Percentiles rank a stretch among this genome's conserved stretches.
Conservation (phyloP, 1,139 yeast genomes). For the Blastobotrys arbuscula region DNA sequence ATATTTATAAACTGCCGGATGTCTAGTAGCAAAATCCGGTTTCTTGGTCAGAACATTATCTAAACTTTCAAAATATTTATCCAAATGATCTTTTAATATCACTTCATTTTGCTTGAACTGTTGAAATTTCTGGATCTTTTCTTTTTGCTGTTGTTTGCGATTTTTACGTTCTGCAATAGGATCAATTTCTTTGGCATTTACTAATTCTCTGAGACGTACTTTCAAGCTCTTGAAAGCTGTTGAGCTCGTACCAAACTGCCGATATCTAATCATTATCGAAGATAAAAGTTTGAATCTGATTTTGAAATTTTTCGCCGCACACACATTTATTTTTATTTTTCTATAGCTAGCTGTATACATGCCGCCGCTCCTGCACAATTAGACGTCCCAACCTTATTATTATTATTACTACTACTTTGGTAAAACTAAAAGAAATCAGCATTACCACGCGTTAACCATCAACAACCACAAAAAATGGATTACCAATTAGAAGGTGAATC, state of each 20-base stretch:
- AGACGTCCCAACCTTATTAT: background rate
- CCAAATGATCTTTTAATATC: constrained; percentile 13
- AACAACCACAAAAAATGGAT: background rate
- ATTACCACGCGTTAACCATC: background rate
- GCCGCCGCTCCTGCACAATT: too few species aligned
- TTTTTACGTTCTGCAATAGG: background rate
- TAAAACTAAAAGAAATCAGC: background rate
- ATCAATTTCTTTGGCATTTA: background rate
- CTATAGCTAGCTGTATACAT: too few species aligned
- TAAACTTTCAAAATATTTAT: constrained; percentile 17
- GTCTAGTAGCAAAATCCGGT: constrained; percentile 19
- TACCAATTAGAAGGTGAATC: background rate
- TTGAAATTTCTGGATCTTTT: constrained; percentile 2
- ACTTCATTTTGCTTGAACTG: constrained; percentile 5
- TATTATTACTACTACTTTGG: background rate
- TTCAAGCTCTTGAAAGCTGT: background rate
- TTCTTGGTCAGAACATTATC: constrained; percentile 16
- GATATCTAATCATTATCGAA: background rate
- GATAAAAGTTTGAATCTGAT: background rate
- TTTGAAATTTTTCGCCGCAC: background rate
- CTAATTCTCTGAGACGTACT: background rate
- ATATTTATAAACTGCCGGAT: constrained; percentile 19
- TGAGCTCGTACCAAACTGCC: constrained; percentile 5
- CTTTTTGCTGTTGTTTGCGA: constrained; percentile 5
- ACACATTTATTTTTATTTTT: background rate